Evolutionary conservation across 345 rosid species (phyloP), one percentile per base, ranked within the genome.

Genomic region (Melaleuca quinquenervia): DNA sequence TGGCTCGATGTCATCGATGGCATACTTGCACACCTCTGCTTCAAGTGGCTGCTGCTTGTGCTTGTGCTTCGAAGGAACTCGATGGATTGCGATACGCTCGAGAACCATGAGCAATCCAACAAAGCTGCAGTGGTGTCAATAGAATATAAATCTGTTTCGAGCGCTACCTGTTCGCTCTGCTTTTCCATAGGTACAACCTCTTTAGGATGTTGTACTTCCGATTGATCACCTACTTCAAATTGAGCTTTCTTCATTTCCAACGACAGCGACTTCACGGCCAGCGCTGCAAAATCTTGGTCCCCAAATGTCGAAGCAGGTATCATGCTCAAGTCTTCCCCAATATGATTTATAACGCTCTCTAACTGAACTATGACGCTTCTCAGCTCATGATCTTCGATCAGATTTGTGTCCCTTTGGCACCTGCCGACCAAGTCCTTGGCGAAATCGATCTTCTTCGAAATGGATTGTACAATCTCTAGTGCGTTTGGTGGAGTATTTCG

Each of bases 61-160:
- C 55, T 84, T 52, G 86, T 86, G 44, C 82, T 88, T 1, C 1
- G 78, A 70, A 70, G 48, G 86, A 89, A 87, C 27, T 91, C 92
- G 18, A 41, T 52, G n/a, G 86, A 44, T 32, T 62, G 53, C 44
- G 95, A 90, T 75, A 49, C 84, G 27, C 82, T 82, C 15, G 70
- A 82, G 52, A 78, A 78, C 85, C 88, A 84, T 29, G 89, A 89
- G 88, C 82, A 85, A 84, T 90, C 91, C 55, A 88, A 89, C 49
- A 93, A 92, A 85, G 86, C 78, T 21, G 92, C 96, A 48, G 87
- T 84, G 85, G 87, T 84, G 85, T 84, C 84, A 50, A 89, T 75
- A 8, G 96, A 86, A 90, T 95, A 94, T 80, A 96, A 95, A 87
- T 96, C 99, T 82, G 94, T 89, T 87, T 92, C 98, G 29, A 16